Evolutionary conservation across 768 basidiomycete genomes (phyloP), one percentile per base, ranked within the genome.

Genomic region (Boletus huronensis): DNA sequence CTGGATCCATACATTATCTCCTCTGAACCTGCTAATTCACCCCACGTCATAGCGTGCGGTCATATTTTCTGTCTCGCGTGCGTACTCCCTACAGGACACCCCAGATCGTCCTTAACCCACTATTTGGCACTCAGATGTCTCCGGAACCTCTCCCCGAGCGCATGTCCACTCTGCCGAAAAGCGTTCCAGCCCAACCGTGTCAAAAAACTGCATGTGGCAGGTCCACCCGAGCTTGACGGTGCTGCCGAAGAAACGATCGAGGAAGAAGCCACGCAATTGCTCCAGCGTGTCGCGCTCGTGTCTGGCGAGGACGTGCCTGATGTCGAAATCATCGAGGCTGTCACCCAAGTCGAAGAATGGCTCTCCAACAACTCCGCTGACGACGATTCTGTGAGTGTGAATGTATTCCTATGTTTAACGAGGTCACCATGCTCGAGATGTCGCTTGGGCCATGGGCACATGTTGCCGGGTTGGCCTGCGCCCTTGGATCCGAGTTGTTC

Each of bases 1-100:
- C 74, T 87, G 55, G 84, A 87, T 52, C 71, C 74, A 26, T 88
- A 87, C 67, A 70, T 5, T 62, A 63, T 77, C 40, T 82, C 80
- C 72, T 73, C 79, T 38, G 75, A 74, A 25, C 67, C 75, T 36
- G 69, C 73, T 39, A 77, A 78, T 62, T 74, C 79, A 44, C 88
- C 87, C 6, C 81, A 87, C 67, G 84, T 82, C 13, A 88, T 90
- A 58, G 79, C 83, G 29, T 91, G 88, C 63, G 88, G 88, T 36
- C 87, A 90, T 69, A 79, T 87, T 35, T 89, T 90, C 74, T 90
- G 88, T 66, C 75, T 75, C 64, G 68, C 73, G 87, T 88, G 65
- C 66, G 85, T 78, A 45, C 56, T 31, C 41, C 34, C 54, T 55
- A 54, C 57, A 55, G 49, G 29, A 55, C 45, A 28, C 50, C 48